Percentiles rank a stretch among this genome's conserved stretches.
Conservation (phyloP, 768 basidiomycete species). For the Hygrophoropsis aurantiaca region DNA sequence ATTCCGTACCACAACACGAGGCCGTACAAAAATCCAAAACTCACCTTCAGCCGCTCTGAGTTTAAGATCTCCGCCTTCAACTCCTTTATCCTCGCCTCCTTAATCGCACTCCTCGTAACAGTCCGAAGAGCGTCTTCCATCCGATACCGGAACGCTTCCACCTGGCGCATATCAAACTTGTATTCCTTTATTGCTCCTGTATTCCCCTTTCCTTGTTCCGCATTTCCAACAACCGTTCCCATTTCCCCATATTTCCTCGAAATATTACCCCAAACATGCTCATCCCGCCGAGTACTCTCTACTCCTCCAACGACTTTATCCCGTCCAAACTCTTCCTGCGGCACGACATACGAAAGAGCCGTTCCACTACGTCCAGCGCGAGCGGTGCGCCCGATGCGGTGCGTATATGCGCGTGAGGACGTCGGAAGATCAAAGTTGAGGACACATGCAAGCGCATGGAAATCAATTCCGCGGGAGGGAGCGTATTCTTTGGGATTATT, state of each 20-base stretch:
- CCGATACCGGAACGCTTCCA: constrained; percentile 95
- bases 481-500: constrained; percentile 77
- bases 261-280: constrained; percentile 37
- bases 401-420: constrained; percentile 85
- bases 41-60: constrained; percentile 93
- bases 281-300: constrained; percentile 72
- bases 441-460: constrained; percentile 94
- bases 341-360: constrained; percentile 86
- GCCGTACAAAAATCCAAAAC: constrained; percentile 13
- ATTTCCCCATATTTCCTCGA: too few species aligned
- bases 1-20: too few species aligned
- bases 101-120: constrained; percentile 82
- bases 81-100: constrained; percentile 92
- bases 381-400: constrained; percentile 94
- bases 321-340: constrained; percentile 64
- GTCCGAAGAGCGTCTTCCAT: constrained; percentile 95
- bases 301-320: constrained; percentile 72
- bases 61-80: constrained; percentile 91
- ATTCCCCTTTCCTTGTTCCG: constrained; percentile 72
- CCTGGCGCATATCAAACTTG: constrained; percentile 91
- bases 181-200: constrained; percentile 76
- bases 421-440: constrained; percentile 98
- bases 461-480: constrained; percentile 94
- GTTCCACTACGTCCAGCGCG: constrained; percentile 93
- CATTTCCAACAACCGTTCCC: constrained; percentile 66